Base-by-base conservation (phyloP, 106 monocot species). In the Hemerocallis citrina region DNA sequence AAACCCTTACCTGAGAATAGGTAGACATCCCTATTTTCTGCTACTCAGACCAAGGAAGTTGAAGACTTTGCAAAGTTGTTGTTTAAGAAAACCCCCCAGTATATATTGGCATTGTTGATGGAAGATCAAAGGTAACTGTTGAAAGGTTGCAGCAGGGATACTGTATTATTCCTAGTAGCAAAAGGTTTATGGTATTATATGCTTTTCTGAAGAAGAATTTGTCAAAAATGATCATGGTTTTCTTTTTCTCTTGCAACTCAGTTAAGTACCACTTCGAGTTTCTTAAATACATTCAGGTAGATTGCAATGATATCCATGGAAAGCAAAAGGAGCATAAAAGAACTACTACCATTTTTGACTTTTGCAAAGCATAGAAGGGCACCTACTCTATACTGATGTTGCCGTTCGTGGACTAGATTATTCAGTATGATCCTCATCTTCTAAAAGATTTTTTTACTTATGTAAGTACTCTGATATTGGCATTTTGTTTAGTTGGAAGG, bases 381-480 rank as follows among this genome's bases (percentile, higher is more conserved):
- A 92, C 41, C 63, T 92, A 48, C 59, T 92, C 39, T 92, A 88
- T 49, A 92, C 92, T 39, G 88, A 92, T 76, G 92, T 92, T 29
- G 92, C 92, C 41, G 92, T 88, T 22, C 92, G 92, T 70, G 92
- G 92, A 35, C 74, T 88, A 78, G 80, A 92, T 92, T 68, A 74
- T 92, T 19, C 92, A 92, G 56, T 92, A 88, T 59, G 92, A 92
- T 69, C 92, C 92, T 57, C 92, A n/a, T n/a, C n/a, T n/a, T n/a
- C n/a, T n/a, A n/a, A n/a, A n/a, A n/a, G n/a, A n/a, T n/a, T n/a
- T n/a, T n/a, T n/a, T n/a, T n/a, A n/a, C n/a, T n/a, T n/a, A n/a
- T n/a, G n/a, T n/a, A n/a, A n/a, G n/a, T n/a, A n/a, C n/a, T n/a
- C n/a, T n/a, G n/a, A n/a, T n/a, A n/a, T n/a, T n/a, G n/a, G n/a